Evolutionary conservation across 2,329 filamentous ascomycete species (phyloP), one percentile per base, ranked within the genome.

Genomic region (Magnaporthales sp.): DNA sequence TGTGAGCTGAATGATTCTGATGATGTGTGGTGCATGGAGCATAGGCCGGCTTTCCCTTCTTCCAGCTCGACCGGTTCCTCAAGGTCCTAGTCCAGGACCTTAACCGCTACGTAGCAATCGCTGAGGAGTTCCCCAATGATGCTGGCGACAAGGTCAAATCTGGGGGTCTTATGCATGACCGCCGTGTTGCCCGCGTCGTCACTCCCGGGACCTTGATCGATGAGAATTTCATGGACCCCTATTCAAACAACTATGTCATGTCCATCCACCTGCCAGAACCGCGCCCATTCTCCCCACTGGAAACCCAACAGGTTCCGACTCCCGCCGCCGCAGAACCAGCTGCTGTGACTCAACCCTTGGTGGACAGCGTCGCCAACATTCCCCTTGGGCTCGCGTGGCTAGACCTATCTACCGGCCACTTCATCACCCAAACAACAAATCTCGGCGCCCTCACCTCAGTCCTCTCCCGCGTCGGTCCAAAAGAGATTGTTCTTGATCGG

Each of bases 191-290:
- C 22, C 89, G 95, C 67, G 89, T 99, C 71, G 88, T 99, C 73
- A 98, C 95, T 0, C 93, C 95, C 1, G 95, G 95, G 24, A 99
- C 95, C 1, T 81, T 99, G 66, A 97, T 99, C 70, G 95, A 99
- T 77, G 95, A 99, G 78, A 93, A 93, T 72, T 99, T 98, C 76
- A 93, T 99, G 82, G 92, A 98, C 75, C 92, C 93, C 1, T 94
- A 91, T 74, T 88, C 91, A 72, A 97, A 95, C 77, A 98, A 97
- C 75, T 99, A 94, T 76, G 83, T 98, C 38, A 85, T 98, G 75
- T 89, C 91, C 51, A 85, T 98, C 63, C 86, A 96, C 73, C 75
- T 90, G 30, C 70, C 71, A 58, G 64, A 26, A 71, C 27, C 56
- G 11, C 66, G 27, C 73, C 74, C 62, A 73, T 75, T 67, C 67